Evolutionary conservation across 2,329 filamentous ascomycete genomes (phyloP).

Genomic region (Xylariaceae sp.): DNA sequence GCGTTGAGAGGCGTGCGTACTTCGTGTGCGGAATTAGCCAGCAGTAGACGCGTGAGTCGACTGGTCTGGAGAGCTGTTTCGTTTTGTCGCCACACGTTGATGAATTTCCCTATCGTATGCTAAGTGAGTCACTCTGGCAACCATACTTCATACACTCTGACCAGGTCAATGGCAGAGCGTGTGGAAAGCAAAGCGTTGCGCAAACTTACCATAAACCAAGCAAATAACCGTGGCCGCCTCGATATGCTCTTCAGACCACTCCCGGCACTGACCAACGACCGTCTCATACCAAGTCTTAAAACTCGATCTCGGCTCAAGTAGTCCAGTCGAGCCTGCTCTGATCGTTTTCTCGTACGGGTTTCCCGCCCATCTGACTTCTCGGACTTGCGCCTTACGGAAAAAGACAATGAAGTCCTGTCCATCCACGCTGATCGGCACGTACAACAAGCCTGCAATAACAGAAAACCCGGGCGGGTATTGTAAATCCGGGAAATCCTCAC

Average conservation of each 20-base stretch:
- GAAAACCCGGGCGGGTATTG: conserved; percentile 74
- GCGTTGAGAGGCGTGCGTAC: conserved; percentile 86
- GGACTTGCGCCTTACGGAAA: conserved; percentile 71
- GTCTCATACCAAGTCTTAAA: conserved; percentile 80
- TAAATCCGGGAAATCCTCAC: conserved; percentile 72
- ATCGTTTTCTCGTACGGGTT: conserved; percentile 79
- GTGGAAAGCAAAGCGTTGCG: no score
- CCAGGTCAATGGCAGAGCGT: background rate
- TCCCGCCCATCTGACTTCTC: conserved; percentile 77
- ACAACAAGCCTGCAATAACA: conserved; percentile 69
- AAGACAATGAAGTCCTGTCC: conserved; percentile 87
- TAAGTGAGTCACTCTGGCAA: conserved; percentile 6
- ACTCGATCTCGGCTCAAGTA: conserved; percentile 71
- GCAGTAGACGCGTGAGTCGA: conserved; percentile 68
- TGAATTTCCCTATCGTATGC: conserved; percentile 56
- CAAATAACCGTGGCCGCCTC: conserved; percentile 86
- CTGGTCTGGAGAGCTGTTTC: conserved; percentile 78
- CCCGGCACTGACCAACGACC: conserved; percentile 72
- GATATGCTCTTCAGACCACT: conserved; percentile 85
- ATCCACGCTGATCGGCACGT: conserved; percentile 71
- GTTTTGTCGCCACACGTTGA: conserved; percentile 89
- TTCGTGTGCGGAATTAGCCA: conserved; percentile 88
- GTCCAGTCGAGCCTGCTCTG: conserved; percentile 65
- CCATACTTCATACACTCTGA: no score
- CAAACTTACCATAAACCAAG: conserved; percentile 69